phyloP scores from a whole-genome alignment of 2,329 filamentous ascomycete species.

The Ophiobolus disseminans region DNA sequence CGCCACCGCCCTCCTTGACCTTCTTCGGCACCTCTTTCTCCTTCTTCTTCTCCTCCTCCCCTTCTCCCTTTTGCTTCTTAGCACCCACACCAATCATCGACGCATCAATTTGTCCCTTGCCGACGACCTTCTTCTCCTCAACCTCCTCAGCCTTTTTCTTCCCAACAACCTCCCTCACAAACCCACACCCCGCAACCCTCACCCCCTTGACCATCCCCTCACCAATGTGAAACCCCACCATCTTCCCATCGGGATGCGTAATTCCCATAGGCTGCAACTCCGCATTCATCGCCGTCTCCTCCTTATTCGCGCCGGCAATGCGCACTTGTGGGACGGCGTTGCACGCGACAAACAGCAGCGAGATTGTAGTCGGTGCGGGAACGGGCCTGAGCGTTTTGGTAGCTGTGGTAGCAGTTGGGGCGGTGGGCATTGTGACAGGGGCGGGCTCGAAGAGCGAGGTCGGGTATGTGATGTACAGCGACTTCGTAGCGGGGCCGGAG shows the following conservation, averaged over 20 bases:
- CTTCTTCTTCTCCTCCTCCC: too few species aligned
- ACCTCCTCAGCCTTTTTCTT: neutral
- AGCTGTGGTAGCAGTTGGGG: neutral
- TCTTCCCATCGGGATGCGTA: neutral
- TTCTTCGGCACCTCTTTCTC: too few species aligned
- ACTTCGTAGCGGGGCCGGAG: too few species aligned
- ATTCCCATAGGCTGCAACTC: neutral
- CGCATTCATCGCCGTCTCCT: neutral
- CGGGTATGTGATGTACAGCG: too few species aligned
- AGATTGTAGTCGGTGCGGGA: neutral
- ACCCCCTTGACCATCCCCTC: neutral
- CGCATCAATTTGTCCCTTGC: neutral
- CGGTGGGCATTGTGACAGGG: neutral
- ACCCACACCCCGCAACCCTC: neutral
- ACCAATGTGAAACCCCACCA: slow-evolving; percentile 1
- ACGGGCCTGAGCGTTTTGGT: neutral
- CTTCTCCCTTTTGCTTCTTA: too few species aligned
- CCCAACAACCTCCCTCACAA: neutral
- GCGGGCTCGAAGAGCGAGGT: too few species aligned
- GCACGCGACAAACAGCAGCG: neutral
- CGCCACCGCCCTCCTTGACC: too few species aligned
- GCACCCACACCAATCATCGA: too few species aligned
- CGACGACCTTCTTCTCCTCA: neutral
- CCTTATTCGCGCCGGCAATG: neutral
- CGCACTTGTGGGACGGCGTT: neutral